These are phyloP conservation scores for Neurospora crassa DNA, from an alignment of 2,329 filamentous ascomycete genomes.

Conservation along the genomic window DNA sequence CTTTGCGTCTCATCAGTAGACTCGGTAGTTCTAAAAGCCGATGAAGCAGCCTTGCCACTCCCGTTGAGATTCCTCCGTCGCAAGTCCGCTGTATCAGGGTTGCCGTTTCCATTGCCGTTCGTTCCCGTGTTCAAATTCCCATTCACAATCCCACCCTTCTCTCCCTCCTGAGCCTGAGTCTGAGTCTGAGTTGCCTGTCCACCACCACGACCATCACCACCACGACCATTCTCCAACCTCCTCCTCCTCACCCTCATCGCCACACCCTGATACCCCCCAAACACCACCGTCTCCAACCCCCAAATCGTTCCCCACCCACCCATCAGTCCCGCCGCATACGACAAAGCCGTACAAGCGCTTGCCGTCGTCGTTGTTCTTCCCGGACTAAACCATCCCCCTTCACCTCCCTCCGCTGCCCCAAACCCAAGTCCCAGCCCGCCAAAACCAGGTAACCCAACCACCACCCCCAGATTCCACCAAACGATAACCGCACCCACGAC, in stretches of 20 bases:
- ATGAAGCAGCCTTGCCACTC: background rate
- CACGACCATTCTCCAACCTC: background rate
- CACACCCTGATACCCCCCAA: slow-evolving; percentile 46
- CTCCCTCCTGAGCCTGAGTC: too few species aligned
- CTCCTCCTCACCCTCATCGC: slow-evolving; percentile 38
- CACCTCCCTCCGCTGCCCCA: background rate
- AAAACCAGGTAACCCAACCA: slow-evolving; percentile 19
- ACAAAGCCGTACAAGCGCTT: slow-evolving; percentile 40
- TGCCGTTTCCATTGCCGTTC: background rate
- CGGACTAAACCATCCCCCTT: background rate
- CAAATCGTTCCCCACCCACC: slow-evolving; percentile 42
- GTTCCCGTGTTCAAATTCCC: background rate
- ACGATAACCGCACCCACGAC: slow-evolving; percentile 35
- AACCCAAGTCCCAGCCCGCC: background rate
- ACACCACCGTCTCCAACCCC: slow-evolving; percentile 40
- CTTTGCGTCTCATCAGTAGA: background rate
- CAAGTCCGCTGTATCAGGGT: background rate
- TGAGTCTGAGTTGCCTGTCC: too few species aligned
- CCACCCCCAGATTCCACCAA: slow-evolving; percentile 33
- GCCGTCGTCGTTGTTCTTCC: slow-evolving; percentile 24
- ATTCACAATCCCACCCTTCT: background rate
- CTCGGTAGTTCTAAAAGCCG: background rate
- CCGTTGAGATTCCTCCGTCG: background rate
- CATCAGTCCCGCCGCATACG: slow-evolving; percentile 42
- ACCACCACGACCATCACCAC: too few species aligned